phyloP scores from a whole-genome alignment of 495 filamentous ascomycete genomes.

The Talaromyces trachyspermus region DNA sequence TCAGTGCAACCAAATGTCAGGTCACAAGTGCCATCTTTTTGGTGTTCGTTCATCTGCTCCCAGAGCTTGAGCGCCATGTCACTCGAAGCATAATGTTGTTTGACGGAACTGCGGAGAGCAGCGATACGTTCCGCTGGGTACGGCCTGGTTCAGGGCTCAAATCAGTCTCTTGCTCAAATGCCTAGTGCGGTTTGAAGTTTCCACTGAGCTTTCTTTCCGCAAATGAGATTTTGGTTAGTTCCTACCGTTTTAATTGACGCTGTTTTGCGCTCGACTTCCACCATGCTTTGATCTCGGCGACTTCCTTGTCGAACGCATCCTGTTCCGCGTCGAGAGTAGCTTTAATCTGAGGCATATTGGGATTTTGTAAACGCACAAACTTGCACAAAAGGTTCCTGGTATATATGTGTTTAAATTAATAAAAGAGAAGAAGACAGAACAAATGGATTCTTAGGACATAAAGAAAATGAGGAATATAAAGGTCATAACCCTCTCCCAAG shows the following conservation, averaged over 20 bases:
- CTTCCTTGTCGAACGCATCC: constrained; percentile 1
- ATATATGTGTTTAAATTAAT: too few relatives aligned
- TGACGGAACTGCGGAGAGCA: not conserved
- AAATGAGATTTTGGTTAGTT: too few relatives aligned
- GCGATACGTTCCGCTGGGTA: not conserved
- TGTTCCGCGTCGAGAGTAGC: not conserved
- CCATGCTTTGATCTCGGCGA: not conserved
- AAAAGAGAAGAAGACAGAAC: too few relatives aligned
- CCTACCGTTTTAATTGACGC: not conserved
- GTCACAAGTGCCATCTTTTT: not conserved
- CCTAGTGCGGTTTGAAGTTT: too few relatives aligned
- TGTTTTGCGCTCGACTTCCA: not conserved
- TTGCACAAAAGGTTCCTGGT: too few relatives aligned
- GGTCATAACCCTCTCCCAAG: too few relatives aligned
- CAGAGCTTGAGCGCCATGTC: not conserved
- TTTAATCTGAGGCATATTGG: not conserved
- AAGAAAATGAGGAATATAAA: too few relatives aligned
- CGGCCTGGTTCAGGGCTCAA: not conserved
- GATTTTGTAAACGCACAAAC: too few relatives aligned
- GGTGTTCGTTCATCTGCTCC: not conserved
- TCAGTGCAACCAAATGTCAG: constrained; percentile 1
- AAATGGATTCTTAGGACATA: too few relatives aligned
- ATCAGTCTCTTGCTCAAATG: not conserved
- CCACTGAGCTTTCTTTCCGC: too few relatives aligned
- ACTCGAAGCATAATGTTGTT: not conserved